A percentile compares a stretch with the other conserved stretches of the same genome.
phyloP scores from a whole-genome alignment of 2,329 filamentous ascomycete species.

The Cyanodermella asteris region DNA sequence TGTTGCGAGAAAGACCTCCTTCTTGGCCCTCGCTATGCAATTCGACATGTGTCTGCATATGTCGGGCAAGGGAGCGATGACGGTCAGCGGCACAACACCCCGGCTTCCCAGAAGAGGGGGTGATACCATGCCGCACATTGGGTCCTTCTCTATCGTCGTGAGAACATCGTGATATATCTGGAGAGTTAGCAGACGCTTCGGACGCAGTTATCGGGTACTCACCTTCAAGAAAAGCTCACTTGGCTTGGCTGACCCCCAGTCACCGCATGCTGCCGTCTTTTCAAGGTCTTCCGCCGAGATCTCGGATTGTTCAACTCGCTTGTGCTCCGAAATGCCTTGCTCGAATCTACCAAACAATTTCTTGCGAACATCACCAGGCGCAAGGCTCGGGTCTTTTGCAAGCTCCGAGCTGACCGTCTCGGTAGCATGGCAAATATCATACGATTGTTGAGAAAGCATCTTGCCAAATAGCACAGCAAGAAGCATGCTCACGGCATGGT shows the following conservation, averaged over 20 bases:
- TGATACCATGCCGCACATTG: slow-evolving; percentile 27
- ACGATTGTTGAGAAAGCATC: slow-evolving; percentile 25
- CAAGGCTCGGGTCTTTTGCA: slow-evolving; percentile 28
- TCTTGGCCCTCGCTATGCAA: slow-evolving; percentile 48
- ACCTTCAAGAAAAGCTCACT: slow-evolving; percentile 46
- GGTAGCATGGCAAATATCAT: slow-evolving; percentile 28
- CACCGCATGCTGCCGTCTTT: slow-evolving; percentile 38
- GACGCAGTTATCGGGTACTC: slow-evolving; percentile 5
- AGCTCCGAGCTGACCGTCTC: slow-evolving; percentile 37
- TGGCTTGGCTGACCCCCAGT: slow-evolving; percentile 41
- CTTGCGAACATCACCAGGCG: slow-evolving; percentile 33
- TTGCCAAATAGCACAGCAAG: too few species aligned
- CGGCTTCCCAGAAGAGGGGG: slow-evolving; percentile 37
- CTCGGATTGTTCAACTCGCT: slow-evolving; percentile 8
- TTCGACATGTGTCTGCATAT: slow-evolving; percentile 56
- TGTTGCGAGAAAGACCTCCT: slow-evolving; percentile 52
- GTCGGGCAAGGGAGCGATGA: slow-evolving; percentile 48
- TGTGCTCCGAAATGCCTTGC: slow-evolving; percentile 10
- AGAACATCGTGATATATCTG: slow-evolving; percentile 46
- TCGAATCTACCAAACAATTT: slow-evolving; percentile 27
- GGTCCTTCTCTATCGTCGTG: slow-evolving; percentile 16
- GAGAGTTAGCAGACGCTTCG: not conserved
- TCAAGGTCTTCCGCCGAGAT: slow-evolving; percentile 24
- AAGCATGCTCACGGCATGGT: too few species aligned
- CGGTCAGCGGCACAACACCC: slow-evolving; percentile 44